Percentiles rank a stretch among this genome's conserved stretches.
phyloP scores from a whole-genome alignment of 192 early-diverging fungal genomes.

The Kappamyces sp. region DNA sequence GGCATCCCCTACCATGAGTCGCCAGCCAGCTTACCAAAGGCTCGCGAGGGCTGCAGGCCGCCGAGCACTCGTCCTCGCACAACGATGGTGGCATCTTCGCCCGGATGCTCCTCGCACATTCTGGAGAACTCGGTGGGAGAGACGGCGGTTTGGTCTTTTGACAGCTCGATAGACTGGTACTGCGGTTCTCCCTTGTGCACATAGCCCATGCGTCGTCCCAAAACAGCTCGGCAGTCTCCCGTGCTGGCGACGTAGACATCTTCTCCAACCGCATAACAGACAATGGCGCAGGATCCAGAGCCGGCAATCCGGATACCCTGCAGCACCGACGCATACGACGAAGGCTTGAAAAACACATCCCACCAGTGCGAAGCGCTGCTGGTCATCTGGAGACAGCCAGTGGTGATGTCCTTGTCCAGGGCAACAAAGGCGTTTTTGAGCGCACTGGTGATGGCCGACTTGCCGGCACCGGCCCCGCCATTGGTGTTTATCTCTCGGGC shows the following conservation, averaged over 20 bases:
- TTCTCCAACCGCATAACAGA: constrained; percentile 39
- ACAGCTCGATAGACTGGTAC: constrained; percentile 29
- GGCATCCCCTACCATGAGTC: constrained; percentile 29
- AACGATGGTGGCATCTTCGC: constrained; percentile 38
- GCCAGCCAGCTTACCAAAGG: constrained; percentile 36
- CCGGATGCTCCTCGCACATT: constrained; percentile 48
- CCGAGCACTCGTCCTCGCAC: constrained; percentile 40
- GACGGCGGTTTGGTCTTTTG: constrained; percentile 36
- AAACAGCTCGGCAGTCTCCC: constrained; percentile 41
- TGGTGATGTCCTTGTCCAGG: constrained; percentile 41
- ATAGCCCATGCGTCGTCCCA: constrained; percentile 24
- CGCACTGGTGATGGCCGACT: constrained; percentile 22
- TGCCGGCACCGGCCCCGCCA: constrained; percentile 4
- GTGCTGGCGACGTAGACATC: constrained; percentile 46
- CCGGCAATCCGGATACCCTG: constrained; percentile 26
- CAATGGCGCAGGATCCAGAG: constrained; percentile 42
- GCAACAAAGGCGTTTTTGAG: constrained; percentile 36
- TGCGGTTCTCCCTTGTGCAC: constrained; percentile 20
- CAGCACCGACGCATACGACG: constrained; percentile 7
- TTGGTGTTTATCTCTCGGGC: constrained; percentile 16
- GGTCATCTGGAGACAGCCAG: constrained; percentile 16
- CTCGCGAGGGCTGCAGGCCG: constrained; percentile 47
- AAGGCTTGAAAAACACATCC: too few species aligned
- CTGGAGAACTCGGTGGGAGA: constrained; percentile 42
- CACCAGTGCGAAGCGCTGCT: not conserved